Conservation (phyloP, 2,329 filamentous ascomycete species). For the Ophiosphaerella herpotricha region DNA sequence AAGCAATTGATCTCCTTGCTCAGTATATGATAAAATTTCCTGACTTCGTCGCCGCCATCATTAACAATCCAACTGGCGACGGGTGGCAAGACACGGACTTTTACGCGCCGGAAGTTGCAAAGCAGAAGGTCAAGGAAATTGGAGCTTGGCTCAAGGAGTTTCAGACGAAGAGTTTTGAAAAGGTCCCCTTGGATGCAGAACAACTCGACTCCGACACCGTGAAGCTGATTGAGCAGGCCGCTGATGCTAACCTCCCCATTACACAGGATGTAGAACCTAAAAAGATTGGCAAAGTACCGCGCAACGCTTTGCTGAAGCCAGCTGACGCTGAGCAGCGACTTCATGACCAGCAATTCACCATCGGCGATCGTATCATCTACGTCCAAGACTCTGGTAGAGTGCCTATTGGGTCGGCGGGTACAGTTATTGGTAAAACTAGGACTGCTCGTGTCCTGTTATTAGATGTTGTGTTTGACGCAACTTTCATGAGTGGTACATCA, state of each 20-base stretch:
- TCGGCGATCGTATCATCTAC: slow-evolving; percentile 93
- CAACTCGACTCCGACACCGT: slow-evolving; percentile 93
- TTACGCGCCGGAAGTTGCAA: slow-evolving; percentile 75
- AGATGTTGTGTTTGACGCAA: slow-evolving; percentile 89
- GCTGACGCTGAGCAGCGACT: slow-evolving; percentile 92
- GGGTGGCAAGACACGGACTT: slow-evolving; percentile 85
- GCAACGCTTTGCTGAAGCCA: slow-evolving; percentile 88
- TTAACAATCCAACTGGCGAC: slow-evolving; percentile 81
- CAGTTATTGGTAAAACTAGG: slow-evolving; percentile 91
- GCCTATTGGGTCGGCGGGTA: slow-evolving; percentile 87
- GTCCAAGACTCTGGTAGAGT: slow-evolving; percentile 92
- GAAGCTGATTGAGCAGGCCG: slow-evolving; percentile 74
- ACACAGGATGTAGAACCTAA: slow-evolving; percentile 58
- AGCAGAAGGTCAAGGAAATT: slow-evolving; percentile 87
- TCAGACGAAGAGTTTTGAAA: slow-evolving; percentile 89
- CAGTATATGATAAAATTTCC: slow-evolving; percentile 95
- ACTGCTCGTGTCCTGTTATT: slow-evolving; percentile 81
- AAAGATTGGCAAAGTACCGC: slow-evolving; percentile 79
- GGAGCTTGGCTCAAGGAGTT: slow-evolving; percentile 89
- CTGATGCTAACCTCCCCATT: slow-evolving; percentile 58
- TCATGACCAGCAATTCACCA: slow-evolving; percentile 77
- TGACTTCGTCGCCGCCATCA: slow-evolving; percentile 89
- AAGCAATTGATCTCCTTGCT: slow-evolving; percentile 78
- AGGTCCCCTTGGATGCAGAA: slow-evolving; percentile 93
- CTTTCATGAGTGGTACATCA: slow-evolving; percentile 97